phyloP scores from a whole-genome alignment of 2,329 filamentous ascomycete species.

The Cladophialophora carrionii region DNA sequence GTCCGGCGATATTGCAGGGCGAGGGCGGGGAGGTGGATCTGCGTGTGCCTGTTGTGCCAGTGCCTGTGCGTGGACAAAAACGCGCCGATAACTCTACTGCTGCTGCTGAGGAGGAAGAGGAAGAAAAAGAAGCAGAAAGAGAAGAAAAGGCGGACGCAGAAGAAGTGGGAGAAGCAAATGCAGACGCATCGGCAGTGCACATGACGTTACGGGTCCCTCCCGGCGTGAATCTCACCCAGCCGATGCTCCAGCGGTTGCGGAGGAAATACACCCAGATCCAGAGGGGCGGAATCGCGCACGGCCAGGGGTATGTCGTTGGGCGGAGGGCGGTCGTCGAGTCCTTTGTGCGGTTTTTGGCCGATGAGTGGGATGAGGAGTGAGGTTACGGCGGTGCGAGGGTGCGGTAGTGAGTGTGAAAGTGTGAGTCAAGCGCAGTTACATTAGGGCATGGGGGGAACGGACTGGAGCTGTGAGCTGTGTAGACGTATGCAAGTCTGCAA shows the following conservation, averaged over 20 bases:
- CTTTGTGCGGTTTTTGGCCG: conserved; percentile 53
- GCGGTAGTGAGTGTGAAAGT: not conserved
- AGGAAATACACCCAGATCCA: conserved; percentile 54
- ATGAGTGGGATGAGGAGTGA: conserved; percentile 43
- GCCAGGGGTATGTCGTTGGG: conserved; percentile 43
- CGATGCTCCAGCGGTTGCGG: conserved; percentile 49
- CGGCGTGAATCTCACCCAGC: conserved; percentile 44
- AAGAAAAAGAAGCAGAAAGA: too few relatives aligned
- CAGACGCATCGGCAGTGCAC: not conserved
- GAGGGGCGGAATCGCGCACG: conserved; percentile 43
- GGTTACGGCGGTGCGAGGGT: not conserved
- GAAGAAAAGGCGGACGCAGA: too few relatives aligned
- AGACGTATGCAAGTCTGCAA: too few relatives aligned
- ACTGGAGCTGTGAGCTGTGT: too few relatives aligned
- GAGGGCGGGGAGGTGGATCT: conserved; percentile 30
- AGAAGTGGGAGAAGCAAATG: not conserved
- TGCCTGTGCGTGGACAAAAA: not conserved
- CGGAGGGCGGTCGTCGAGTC: conserved; percentile 47
- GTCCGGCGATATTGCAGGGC: conserved; percentile 12
- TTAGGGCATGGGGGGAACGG: too few relatives aligned
- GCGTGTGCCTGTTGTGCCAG: conserved; percentile 18
- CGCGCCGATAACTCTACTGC: not conserved
- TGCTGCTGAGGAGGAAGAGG: not conserved
- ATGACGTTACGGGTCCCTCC: conserved; percentile 31
- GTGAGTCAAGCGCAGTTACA: too few relatives aligned